phyloP scores from a whole-genome alignment of 2,329 filamentous ascomycete genomes.

The Emergomyces pasteurianus region DNA sequence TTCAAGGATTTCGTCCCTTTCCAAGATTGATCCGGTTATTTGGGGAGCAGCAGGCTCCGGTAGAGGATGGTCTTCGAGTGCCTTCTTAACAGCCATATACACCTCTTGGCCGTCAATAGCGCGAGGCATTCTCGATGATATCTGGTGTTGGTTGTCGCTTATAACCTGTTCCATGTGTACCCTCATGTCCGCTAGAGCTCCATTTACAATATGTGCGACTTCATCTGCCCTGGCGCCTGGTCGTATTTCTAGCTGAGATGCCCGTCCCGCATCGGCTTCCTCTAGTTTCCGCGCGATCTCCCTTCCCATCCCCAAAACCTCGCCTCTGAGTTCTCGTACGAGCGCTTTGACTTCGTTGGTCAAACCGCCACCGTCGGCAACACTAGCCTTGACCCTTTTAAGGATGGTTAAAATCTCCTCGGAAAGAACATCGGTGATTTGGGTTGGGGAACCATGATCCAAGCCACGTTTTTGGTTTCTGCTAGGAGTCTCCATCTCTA shows the following conservation, averaged over 20 bases:
- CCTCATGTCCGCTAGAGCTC: constrained; percentile 70
- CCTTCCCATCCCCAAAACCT: constrained; percentile 88
- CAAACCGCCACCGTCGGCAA: constrained; percentile 74
- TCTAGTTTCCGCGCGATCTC: constrained; percentile 74
- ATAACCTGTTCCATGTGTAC: constrained; percentile 72
- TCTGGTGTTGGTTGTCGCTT: constrained; percentile 60
- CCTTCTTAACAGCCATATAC: constrained; percentile 71
- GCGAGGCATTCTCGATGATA: constrained; percentile 50
- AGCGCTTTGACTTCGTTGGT: constrained; percentile 87
- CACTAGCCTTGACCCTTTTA: constrained; percentile 79
- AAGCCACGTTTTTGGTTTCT: background rate
- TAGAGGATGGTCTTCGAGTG: constrained; percentile 46
- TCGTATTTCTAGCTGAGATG: constrained; percentile 36
- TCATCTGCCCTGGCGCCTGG: constrained; percentile 50
- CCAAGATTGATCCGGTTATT: constrained; percentile 42
- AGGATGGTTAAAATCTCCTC: constrained; percentile 77
- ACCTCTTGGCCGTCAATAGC: constrained; percentile 71
- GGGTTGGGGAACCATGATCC: background rate
- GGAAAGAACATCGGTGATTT: constrained; percentile 42
- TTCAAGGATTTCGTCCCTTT: constrained; percentile 71
- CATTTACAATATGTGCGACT: constrained; percentile 63
- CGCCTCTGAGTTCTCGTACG: constrained; percentile 77
- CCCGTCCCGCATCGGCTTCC: constrained; percentile 43
- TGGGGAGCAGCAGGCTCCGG: constrained; percentile 47
- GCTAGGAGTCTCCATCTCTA: constrained; percentile 10